A percentile compares a stretch with the other conserved stretches of the same genome.
phyloP scores from a whole-genome alignment of 495 filamentous ascomycete species.

The Penicillium dipodomyicola region DNA sequence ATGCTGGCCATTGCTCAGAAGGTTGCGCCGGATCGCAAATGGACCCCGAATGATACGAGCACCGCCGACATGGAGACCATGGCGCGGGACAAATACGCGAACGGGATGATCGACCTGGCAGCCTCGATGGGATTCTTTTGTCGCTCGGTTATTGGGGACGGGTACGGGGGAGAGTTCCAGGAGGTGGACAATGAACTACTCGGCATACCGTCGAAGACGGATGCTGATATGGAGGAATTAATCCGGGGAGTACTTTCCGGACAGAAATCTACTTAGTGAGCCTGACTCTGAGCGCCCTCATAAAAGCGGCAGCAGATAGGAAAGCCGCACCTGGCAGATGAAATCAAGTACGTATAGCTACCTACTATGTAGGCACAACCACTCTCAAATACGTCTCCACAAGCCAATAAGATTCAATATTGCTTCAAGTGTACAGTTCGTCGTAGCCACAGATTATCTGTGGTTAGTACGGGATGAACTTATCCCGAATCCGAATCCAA shows the following conservation, averaged over 20 bases:
- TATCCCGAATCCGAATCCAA: neutral
- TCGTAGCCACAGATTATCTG: neutral
- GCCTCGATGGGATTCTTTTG: slow-evolving; percentile 10
- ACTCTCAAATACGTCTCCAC: neutral
- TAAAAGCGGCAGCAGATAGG: slow-evolving; percentile 16
- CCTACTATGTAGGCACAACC: neutral
- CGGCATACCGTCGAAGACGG: slow-evolving; percentile 6
- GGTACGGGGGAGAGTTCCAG: slow-evolving; percentile 17
- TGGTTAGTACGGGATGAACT: neutral
- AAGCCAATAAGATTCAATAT: neutral
- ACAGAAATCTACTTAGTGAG: slow-evolving; percentile 25
- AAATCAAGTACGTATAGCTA: too few relatives aligned
- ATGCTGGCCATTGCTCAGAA: slow-evolving; percentile 4
- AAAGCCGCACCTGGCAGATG: too few relatives aligned
- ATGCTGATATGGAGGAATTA: slow-evolving; percentile 11
- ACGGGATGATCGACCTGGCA: slow-evolving; percentile 1
- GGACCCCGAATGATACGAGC: slow-evolving; percentile 8
- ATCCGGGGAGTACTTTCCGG: slow-evolving; percentile 3
- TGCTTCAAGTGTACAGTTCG: too few relatives aligned
- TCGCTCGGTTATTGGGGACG: slow-evolving; percentile 11
- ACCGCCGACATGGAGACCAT: slow-evolving; percentile 11
- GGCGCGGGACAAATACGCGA: slow-evolving; percentile 1
- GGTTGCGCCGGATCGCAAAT: slow-evolving; percentile 8
- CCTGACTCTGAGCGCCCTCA: slow-evolving; percentile 33
- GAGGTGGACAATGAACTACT: slow-evolving; percentile 17